Evolutionary conservation across 371 early-diverging fungal species (phyloP), one percentile per base, ranked within the genome.

Genomic region (Mortierella sp.): DNA sequence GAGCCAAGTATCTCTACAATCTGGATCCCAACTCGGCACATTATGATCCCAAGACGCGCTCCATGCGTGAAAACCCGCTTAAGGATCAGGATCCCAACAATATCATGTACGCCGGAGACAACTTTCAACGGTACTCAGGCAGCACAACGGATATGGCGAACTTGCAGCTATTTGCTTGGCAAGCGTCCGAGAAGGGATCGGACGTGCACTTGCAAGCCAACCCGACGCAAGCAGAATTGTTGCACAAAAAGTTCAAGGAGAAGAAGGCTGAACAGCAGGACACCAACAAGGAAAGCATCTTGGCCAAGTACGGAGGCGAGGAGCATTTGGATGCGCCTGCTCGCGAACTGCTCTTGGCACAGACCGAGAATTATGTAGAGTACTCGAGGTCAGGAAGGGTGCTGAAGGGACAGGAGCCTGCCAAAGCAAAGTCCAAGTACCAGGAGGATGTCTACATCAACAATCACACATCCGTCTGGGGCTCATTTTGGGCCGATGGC

Each of bases 21-120:
- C 80, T 98, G 64, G 95, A 97, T 72, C 87, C 91, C n/a, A 89
- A 97, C 63, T 94, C 95, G 1, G 99, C 97, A 1, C 92, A 95
- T 84, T 99, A 99, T 78, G 98, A 99, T 82, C 99, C 99, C 31
- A 99, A 99, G 80, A 95, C 99, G 8, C 90, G 99, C 44, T 95
- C 98, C 4, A 98, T 98, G 99, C 92, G 97, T 73, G 98, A 96
- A 49, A 96, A 97, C 81, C 98, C 98, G 19, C 80, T 89, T 50
- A 84, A 86, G 53, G 92, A 89, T 26, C 87, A 86, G 50, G 85
- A 85, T 30, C 82, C 89, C 19, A 84, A 82, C 30, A 84, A 84
- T 47, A 79, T 80, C 11, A 68, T 70, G 2, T 94, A 87, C 63
- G 87, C 94, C 8, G 99, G 97, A 41, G 99, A 99, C 78, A 96